These are phyloP conservation scores for Neoscytalidium dimidiatum DNA, from an alignment of 2,329 filamentous ascomycete species.

Conservation along the genomic window DNA sequence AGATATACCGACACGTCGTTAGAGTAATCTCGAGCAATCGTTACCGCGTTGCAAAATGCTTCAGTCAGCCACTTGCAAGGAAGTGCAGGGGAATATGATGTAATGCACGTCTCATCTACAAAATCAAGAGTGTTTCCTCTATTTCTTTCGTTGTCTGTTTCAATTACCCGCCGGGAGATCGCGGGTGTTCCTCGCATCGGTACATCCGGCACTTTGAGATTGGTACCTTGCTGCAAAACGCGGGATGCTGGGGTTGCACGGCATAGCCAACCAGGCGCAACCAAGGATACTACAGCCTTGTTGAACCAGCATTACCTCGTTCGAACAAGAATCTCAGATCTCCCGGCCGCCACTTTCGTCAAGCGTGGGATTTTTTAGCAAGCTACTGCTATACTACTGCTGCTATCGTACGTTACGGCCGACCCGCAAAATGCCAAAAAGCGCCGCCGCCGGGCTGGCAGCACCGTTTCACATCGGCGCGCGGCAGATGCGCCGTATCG, in stretches of 20 bases:
- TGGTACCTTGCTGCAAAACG: constrained; percentile 3
- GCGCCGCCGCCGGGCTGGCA: too few species aligned
- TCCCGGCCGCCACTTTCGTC: constrained; percentile 14
- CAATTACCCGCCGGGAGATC: neutral
- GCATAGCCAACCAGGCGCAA: neutral
- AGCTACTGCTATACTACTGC: too few species aligned
- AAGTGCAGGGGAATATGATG: neutral
- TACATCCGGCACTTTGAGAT: neutral
- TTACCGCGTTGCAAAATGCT: neutral
- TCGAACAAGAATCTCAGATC: constrained; percentile 10
- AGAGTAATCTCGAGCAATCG: constrained; percentile 17
- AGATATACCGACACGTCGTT: constrained; percentile 13
- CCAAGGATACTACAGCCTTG: constrained; percentile 5
- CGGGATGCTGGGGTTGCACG: constrained; percentile 3
- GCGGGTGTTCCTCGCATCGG: neutral
- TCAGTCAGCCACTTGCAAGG: neutral
- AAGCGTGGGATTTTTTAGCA: constrained; percentile 6
- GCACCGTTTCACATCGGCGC: neutral
- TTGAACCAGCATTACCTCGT: constrained; percentile 5
- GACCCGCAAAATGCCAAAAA: neutral
- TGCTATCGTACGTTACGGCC: too few species aligned
- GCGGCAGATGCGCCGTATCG: neutral
- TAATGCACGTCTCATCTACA: constrained; percentile 5
- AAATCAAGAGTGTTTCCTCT: neutral
- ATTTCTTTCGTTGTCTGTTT: neutral